Base-by-base conservation (phyloP, 2,329 filamentous ascomycete genomes). In the Monosporascus sp. region DNA sequence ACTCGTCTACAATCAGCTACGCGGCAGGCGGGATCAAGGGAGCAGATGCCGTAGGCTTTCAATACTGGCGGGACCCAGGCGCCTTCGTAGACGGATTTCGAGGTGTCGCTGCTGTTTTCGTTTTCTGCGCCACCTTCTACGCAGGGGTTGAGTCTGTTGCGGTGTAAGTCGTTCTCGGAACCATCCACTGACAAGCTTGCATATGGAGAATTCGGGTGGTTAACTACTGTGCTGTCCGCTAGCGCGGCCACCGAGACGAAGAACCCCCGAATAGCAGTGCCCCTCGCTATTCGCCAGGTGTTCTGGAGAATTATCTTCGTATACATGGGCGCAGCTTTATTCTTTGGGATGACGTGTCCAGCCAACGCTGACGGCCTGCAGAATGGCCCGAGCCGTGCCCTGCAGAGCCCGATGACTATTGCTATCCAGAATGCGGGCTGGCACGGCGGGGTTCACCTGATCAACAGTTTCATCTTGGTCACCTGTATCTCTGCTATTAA, bases 381-480 rank as follows among this genome's bases (percentile, higher is more conserved):
- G 41, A 82, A 81, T 27, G 82, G 81, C 4, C 68, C 68, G 3
- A 83, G 80, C 52, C 81, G 84, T 53, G 85, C 86, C 0, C 75
- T 90, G 25, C 80, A 86, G 68, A 88, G 83, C 20, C 86, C 87
- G 1, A 87, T 90, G 79, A 90, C 86, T 0, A 81, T 90, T 55
- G 86, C 87, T 1, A 81, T 92, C 46, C 81, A 87, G 56, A 89
- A 82, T 54, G 88, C 88, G 1, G 88, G 88, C 1, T 91, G 86
- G 81, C 69, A 86, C 51, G 82, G 81, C 25, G 88, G 86, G 51
- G 85, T 88, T 1, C 83, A 92, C 64, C 78, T 92, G 1, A 87
- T 92, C 72, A 92, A 92, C 59, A 86, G 84, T 39, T 86, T 90
- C 63, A 89, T 90, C 61, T 78, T 92, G 49, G 73, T 89, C 8